Evolutionary conservation across 768 basidiomycete genomes (phyloP).

Genomic region (Pleurotus ostreatus): DNA sequence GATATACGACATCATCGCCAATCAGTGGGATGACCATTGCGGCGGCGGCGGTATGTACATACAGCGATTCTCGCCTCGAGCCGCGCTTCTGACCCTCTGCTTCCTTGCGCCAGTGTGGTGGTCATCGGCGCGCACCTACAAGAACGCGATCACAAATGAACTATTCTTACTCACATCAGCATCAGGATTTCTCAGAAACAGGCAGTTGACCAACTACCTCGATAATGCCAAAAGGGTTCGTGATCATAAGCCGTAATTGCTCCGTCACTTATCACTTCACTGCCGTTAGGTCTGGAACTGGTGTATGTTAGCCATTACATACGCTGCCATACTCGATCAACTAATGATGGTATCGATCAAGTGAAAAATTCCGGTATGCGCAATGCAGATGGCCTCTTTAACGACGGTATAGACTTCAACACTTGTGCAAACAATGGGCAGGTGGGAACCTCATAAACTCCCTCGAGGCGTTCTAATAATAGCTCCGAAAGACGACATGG

Average conservation of each 20-base stretch:
- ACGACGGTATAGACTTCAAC: slow-evolving; percentile 35
- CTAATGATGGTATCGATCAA: slow-evolving; percentile 14
- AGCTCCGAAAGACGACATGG: slow-evolving; percentile 43
- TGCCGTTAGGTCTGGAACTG: slow-evolving; percentile 28
- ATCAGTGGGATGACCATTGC: slow-evolving; percentile 46
- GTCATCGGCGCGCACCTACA: slow-evolving; percentile 51
- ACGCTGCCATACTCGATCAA: too few species aligned
- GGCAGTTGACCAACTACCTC: slow-evolving; percentile 33
- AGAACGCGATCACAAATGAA: slow-evolving; percentile 60
- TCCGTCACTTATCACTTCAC: not conserved
- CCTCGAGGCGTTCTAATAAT: too few species aligned
- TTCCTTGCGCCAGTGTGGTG: slow-evolving; percentile 45
- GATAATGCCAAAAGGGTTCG: slow-evolving; percentile 43
- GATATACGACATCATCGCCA: slow-evolving; percentile 49
- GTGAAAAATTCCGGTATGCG: slow-evolving; percentile 43
- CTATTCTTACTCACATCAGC: slow-evolving; percentile 51
- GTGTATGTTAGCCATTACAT: slow-evolving; percentile 21
- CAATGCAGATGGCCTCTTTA: slow-evolving; percentile 40
- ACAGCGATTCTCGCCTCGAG: not conserved
- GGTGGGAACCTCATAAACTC: slow-evolving; percentile 16
- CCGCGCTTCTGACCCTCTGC: not conserved
- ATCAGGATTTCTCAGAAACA: slow-evolving; percentile 35
- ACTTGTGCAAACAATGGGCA: slow-evolving; percentile 42
- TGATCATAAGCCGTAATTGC: not conserved
- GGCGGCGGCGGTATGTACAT: slow-evolving; percentile 43